These are phyloP conservation scores for Colletotrichum sp. DNA, from an alignment of 2,329 filamentous ascomycete species.

Conservation along the genomic window DNA sequence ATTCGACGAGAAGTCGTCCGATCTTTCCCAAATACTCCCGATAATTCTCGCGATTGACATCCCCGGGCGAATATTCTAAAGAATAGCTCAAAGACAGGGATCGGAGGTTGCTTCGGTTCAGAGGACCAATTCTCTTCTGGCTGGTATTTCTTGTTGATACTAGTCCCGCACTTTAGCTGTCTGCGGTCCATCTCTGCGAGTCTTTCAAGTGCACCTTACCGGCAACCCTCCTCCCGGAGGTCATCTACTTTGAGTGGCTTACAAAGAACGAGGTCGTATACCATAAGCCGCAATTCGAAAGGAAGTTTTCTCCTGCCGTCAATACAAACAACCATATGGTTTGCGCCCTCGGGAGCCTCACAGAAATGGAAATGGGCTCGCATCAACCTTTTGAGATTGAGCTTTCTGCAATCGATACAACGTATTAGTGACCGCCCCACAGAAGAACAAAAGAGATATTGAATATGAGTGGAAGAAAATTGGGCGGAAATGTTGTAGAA, in stretches of 20 bases:
- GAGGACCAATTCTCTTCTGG: neutral
- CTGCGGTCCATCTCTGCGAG: neutral
- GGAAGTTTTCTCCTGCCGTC: neutral
- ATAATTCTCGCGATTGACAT: accelerated
- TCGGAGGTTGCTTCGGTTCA: neutral
- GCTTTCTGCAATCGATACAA: neutral
- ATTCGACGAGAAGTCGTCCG: neutral
- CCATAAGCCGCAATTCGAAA: neutral
- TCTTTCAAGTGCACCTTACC: neutral
- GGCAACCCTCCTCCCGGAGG: neutral
- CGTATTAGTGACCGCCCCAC: accelerated
- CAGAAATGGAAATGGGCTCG: neutral
- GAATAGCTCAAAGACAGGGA: neutral
- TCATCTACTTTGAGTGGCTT: neutral
- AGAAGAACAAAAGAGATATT: accelerated
- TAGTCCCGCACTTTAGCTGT: neutral
- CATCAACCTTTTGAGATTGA: accelerated
- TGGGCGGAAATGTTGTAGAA: accelerated
- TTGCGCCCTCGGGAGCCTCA: accelerated
- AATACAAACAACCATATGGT: neutral
- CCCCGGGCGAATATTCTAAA: accelerated
- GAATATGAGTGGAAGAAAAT: neutral
- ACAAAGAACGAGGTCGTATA: neutral
- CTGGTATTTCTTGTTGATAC: neutral
- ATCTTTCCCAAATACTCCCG: neutral